Percentiles rank a stretch among this genome's conserved stretches.
Evolutionary conservation across 306 rosid genomes (phyloP).

Genomic region (Acacia acuminata): DNA sequence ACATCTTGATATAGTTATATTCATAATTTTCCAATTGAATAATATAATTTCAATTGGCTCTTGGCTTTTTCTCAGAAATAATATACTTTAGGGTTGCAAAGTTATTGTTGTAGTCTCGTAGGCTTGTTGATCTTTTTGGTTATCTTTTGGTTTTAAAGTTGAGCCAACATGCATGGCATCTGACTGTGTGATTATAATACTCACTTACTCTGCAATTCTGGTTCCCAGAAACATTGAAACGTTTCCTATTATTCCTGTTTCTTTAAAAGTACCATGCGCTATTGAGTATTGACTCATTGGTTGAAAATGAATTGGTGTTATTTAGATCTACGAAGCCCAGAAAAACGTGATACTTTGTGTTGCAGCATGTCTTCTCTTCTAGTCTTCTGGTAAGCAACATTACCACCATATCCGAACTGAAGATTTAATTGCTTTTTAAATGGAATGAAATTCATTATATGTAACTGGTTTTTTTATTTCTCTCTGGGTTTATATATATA

Average conservation of each 20-base stretch:
- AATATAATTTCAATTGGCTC: background rate
- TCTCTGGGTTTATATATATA: background rate
- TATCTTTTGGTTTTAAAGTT: background rate
- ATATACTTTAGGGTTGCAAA: background rate
- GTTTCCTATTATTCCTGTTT: background rate
- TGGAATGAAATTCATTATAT: background rate
- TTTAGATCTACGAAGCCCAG: slow-evolving; percentile 72
- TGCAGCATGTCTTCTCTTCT: slow-evolving; percentile 66
- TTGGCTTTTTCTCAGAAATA: background rate
- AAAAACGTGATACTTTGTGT: slow-evolving; percentile 63
- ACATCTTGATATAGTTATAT: background rate
- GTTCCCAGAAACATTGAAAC: background rate
- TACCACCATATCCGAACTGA: background rate
- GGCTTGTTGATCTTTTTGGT: background rate
- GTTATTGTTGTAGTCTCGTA: background rate
- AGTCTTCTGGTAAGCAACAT: slow-evolving; percentile 65
- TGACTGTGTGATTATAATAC: background rate
- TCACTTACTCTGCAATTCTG: background rate
- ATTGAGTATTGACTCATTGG: background rate
- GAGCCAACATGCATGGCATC: background rate
- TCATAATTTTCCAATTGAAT: background rate
- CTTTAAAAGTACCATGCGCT: background rate
- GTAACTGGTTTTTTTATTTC: background rate
- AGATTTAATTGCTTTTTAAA: background rate
- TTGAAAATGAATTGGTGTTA: background rate